phyloP scores from a whole-genome alignment of 1,284 basidiomycete species.

The Cryptococcus sp. region DNA sequence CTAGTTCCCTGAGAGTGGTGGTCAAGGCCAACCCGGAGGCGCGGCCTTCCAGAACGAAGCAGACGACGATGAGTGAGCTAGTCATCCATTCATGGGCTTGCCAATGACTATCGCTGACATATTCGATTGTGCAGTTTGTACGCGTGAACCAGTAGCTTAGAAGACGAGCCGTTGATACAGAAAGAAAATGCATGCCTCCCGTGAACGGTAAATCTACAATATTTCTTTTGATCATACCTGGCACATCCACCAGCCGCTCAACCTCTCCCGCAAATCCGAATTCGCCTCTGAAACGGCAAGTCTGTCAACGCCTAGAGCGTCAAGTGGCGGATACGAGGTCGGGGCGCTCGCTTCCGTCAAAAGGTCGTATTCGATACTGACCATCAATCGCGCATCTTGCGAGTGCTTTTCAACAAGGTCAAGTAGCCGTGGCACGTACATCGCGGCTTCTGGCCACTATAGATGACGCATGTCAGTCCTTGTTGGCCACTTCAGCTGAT shows the following conservation, averaged over 20 bases:
- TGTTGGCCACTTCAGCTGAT: background rate
- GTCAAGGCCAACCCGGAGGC: constrained; percentile 54
- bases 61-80: constrained; percentile 52
- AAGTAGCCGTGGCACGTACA: constrained; percentile 27
- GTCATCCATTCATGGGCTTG: too few species aligned
- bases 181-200: constrained; percentile 14
- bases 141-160: constrained; percentile 21
- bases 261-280: constrained; percentile 2
- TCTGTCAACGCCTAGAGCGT: constrained; percentile 1
- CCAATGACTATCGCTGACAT: background rate
- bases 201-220: background rate
- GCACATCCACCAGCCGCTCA: constrained; percentile 28
- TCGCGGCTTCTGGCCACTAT: constrained; percentile 41
- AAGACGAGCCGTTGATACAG: background rate
- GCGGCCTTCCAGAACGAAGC: constrained; percentile 55
- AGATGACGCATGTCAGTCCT: background rate
- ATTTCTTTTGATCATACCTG: background rate
- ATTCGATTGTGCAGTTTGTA: constrained; percentile 22
- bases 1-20: constrained; percentile 83
- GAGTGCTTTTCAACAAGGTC: constrained; percentile 3
- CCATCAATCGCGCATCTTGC: constrained; percentile 8
- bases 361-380: constrained; percentile 20
- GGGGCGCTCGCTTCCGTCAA: constrained; percentile 6
- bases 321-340: constrained; percentile 11
- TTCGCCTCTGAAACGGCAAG: background rate